Evolutionary conservation across 1,284 basidiomycete genomes (phyloP).

Genomic region (Naganishia sp.): DNA sequence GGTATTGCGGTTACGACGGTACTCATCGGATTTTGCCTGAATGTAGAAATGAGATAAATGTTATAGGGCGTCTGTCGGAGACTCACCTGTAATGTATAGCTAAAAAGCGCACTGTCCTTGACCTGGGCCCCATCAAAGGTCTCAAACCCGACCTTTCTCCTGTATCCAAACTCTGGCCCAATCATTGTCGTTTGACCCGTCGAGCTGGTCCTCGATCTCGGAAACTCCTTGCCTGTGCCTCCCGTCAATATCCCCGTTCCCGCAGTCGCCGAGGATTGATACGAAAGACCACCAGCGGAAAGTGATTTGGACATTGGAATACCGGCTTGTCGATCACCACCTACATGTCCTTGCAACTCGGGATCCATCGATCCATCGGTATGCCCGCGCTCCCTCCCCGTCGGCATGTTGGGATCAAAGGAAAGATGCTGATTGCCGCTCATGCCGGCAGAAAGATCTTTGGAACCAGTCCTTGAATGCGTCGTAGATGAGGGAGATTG

Average conservation of each 20-base stretch:
- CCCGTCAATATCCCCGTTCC: conserved; percentile 7
- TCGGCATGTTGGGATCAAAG: conserved; percentile 22
- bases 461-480: conserved; percentile 15
- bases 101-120: conserved; percentile 56
- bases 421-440: conserved; percentile 12
- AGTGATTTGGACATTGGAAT: conserved; percentile 19
- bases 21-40: conserved; percentile 80
- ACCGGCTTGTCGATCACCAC: conserved; percentile 1
- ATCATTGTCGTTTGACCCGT: conserved; percentile 21
- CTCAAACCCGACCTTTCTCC: conserved; percentile 84
- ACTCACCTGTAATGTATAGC: conserved; percentile 56
- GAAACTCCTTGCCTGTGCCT: conserved; percentile 9
- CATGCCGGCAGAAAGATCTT: background rate
- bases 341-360: background rate
- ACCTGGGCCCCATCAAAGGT: conserved; percentile 67
- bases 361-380: background rate
- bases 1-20: conserved; percentile 73
- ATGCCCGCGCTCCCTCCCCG: background rate
- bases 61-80: too few relatives aligned
- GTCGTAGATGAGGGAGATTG: background rate
- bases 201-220: conserved; percentile 24
- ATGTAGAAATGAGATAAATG: conserved; percentile 52
- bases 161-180: conserved; percentile 59
- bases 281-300: conserved; percentile 18
- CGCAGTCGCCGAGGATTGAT: conserved; percentile 16